Percentiles rank a stretch among this genome's conserved stretches.
These are phyloP conservation scores for Neonectria coccinea DNA, from an alignment of 2,329 filamentous ascomycete genomes.

Conservation along the genomic window DNA sequence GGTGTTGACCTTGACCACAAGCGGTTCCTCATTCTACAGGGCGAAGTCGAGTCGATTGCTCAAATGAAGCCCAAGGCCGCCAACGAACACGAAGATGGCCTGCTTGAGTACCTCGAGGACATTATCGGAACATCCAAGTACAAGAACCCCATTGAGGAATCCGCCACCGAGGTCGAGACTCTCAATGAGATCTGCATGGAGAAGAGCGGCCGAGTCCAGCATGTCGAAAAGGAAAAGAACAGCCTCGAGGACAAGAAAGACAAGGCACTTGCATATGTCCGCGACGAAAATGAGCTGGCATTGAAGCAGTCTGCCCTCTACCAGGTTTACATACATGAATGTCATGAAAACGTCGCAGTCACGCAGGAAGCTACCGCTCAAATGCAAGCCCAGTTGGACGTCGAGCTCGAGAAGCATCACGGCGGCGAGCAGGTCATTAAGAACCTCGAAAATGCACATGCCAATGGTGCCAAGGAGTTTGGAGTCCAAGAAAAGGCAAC, in stretches of 20 bases:
- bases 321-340: slow-evolving; percentile 90
- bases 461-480: slow-evolving; percentile 83
- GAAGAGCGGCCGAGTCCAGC: slow-evolving; percentile 94
- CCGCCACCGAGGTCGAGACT: slow-evolving; percentile 87
- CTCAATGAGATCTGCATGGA: slow-evolving; percentile 95
- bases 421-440: slow-evolving; percentile 93
- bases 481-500: slow-evolving; percentile 85
- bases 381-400: slow-evolving; percentile 86
- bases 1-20: slow-evolving; percentile 98
- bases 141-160: slow-evolving; percentile 95
- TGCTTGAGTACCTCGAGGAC: slow-evolving; percentile 96
- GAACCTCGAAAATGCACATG: slow-evolving; percentile 85
- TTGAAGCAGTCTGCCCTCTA: slow-evolving; percentile 92
- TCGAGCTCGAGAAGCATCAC: slow-evolving; percentile 90
- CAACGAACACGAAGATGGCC: slow-evolving; percentile 94
- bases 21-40: slow-evolving; percentile 95
- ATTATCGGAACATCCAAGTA: slow-evolving; percentile 99
- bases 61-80: slow-evolving; percentile 99
- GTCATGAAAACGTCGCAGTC: slow-evolving; percentile 87
- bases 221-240: slow-evolving; percentile 97
- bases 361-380: slow-evolving; percentile 92
- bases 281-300: slow-evolving; percentile 91
- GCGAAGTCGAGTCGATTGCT: slow-evolving; percentile 97
- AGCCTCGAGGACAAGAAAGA: slow-evolving; percentile 96
- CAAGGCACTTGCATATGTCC: slow-evolving; percentile 87